phyloP scores from a whole-genome alignment of 371 early-diverging fungal genomes.

The Lichtheimia ramosa region DNA sequence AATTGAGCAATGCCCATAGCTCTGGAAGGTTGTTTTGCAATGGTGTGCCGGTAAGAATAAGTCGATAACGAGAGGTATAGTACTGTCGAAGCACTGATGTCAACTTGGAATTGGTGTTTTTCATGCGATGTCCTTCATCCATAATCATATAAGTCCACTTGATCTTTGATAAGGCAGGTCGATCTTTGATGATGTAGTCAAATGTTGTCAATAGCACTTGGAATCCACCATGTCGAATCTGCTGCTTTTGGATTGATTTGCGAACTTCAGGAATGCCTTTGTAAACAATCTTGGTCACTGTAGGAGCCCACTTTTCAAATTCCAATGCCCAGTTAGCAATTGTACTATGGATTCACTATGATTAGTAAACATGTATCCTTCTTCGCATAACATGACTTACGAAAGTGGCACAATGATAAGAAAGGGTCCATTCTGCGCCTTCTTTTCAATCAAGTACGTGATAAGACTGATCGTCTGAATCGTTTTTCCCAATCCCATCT shows the following conservation, averaged over 20 bases:
- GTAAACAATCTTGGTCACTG: conserved; percentile 87
- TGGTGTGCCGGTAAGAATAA: conserved; percentile 99
- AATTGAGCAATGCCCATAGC: conserved; percentile 98
- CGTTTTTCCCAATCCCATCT: conserved; percentile 98
- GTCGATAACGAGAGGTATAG: conserved; percentile 88
- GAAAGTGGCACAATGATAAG: conserved; percentile 93
- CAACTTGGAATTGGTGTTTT: conserved; percentile 92
- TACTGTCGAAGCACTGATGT: conserved; percentile 80
- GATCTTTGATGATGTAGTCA: conserved; percentile 96
- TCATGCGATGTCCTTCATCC: conserved; percentile 99
- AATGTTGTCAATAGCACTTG: conserved; percentile 98
- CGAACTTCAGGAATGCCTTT: conserved; percentile 85
- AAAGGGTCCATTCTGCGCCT: conserved; percentile 91
- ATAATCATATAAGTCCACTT: conserved; percentile 97
- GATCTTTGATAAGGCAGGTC: conserved; percentile 78
- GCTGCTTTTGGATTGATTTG: conserved; percentile 68
- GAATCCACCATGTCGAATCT: conserved; percentile 80
- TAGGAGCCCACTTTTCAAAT: conserved; percentile 98
- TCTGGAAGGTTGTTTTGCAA: conserved; percentile 98
- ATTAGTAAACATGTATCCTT: background rate
- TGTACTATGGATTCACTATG: conserved; percentile 47
- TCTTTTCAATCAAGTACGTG: conserved; percentile 89
- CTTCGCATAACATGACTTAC: conserved; percentile 42
- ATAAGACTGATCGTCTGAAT: conserved; percentile 98
- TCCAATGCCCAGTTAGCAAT: conserved; percentile 98